Percentiles rank a stretch among this genome's conserved stretches.
Evolutionary conservation across 2,329 filamentous ascomycete genomes (phyloP).

Genomic region (Penicillium sp.): DNA sequence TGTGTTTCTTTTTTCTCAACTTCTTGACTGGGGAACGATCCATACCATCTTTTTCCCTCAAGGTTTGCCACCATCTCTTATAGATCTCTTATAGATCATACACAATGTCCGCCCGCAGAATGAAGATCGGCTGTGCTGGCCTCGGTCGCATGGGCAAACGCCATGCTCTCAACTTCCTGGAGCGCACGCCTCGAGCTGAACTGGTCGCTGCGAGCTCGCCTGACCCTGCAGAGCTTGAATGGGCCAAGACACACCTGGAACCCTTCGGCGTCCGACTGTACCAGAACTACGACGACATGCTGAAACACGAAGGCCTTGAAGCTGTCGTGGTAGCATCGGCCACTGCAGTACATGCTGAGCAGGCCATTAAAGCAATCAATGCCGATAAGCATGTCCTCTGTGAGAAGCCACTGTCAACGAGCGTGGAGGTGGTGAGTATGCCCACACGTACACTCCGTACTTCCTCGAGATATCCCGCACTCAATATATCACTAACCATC

Average conservation of each 20-base stretch:
- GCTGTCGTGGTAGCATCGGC: conserved; percentile 59
- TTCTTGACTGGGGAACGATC: not conserved
- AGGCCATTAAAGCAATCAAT: conserved; percentile 59
- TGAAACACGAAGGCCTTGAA: conserved; percentile 56
- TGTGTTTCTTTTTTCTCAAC: not conserved
- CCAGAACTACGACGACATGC: conserved; percentile 58
- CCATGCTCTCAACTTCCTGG: conserved; percentile 53
- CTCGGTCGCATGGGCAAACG: conserved; percentile 55
- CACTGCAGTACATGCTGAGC: conserved; percentile 58
- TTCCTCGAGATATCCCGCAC: not conserved
- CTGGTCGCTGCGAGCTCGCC: conserved; percentile 54
- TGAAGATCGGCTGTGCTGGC: conserved; percentile 52
- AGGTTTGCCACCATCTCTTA: not conserved
- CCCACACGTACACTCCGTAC: too few relatives aligned
- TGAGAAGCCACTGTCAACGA: conserved; percentile 58
- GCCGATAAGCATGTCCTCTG: conserved; percentile 59
- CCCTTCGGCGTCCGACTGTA: conserved; percentile 57
- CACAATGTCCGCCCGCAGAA: conserved; percentile 32
- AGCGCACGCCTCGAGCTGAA: conserved; percentile 51
- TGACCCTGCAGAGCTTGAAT: conserved; percentile 49
- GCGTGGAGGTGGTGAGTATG: conserved; percentile 56
- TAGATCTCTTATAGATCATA: not conserved
- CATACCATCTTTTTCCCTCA: not conserved
- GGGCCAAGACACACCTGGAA: conserved; percentile 54
- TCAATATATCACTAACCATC: not conserved